Percentiles rank a stretch among this genome's conserved stretches.
phyloP scores from a whole-genome alignment of 305 asterid species.

The Fraxinus nigra region DNA sequence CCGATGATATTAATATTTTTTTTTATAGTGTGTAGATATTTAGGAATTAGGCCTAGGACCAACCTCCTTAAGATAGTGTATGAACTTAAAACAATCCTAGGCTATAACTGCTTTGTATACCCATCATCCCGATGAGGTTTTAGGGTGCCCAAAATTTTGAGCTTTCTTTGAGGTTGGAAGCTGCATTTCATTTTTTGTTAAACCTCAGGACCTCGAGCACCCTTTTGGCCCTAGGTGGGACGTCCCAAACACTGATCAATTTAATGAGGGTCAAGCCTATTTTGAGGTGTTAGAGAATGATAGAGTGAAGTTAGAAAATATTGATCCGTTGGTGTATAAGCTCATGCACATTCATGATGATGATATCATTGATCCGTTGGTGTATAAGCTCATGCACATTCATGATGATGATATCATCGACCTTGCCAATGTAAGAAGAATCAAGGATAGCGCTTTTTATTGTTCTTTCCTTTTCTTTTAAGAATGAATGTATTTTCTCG shows the following conservation, averaged over 20 bases:
- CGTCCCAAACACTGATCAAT: background rate
- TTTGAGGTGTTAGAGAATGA: too few species aligned
- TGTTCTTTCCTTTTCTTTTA: too few species aligned
- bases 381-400: too few species aligned
- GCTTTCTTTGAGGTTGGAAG: background rate
- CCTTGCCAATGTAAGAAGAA: too few species aligned
- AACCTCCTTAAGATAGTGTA: background rate
- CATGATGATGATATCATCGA: too few species aligned
- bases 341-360: too few species aligned
- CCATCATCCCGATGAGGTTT: background rate
- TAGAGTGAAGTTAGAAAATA: too few species aligned
- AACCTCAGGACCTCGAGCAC: background rate
- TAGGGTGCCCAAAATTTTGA: background rate
- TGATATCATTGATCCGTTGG: too few species aligned
- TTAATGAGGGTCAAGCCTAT: background rate
- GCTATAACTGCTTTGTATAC: background rate
- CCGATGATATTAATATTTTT: too few species aligned
- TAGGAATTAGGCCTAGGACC: background rate
- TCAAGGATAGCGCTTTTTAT: too few species aligned
- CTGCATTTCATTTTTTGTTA: background rate
- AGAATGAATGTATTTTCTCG: too few species aligned
- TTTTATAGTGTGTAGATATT: background rate
- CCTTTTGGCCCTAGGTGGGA: background rate
- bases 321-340: too few species aligned
- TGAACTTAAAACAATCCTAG: background rate